Percentiles rank a stretch among this genome's conserved stretches.
These are phyloP conservation scores for Aspergillus awamori DNA, from an alignment of 2,329 filamentous ascomycete genomes.

Conservation along the genomic window DNA sequence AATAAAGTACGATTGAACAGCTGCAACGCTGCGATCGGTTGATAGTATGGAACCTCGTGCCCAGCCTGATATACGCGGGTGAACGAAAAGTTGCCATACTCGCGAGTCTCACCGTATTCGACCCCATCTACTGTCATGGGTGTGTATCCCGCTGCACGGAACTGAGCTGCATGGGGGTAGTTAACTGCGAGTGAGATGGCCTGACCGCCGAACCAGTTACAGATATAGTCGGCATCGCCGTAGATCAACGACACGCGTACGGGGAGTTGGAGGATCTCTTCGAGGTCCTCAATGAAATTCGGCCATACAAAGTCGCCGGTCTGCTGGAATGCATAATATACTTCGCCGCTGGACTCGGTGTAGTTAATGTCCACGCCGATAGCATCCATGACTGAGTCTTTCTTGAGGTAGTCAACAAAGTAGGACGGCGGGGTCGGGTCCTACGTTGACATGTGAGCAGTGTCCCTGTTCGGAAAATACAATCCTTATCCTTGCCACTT, in stretches of 20 bases:
- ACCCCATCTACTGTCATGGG: constrained; percentile 69
- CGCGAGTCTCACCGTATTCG: constrained; percentile 70
- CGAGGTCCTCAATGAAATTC: constrained; percentile 62
- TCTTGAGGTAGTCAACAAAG: constrained; percentile 68
- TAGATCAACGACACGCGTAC: constrained; percentile 74
- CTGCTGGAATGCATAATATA: constrained; percentile 54
- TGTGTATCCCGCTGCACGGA: constrained; percentile 70
- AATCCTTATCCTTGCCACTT: constrained; percentile 13
- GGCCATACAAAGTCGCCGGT: constrained; percentile 66
- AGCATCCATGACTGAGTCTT: constrained; percentile 57
- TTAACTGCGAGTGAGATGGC: constrained; percentile 67
- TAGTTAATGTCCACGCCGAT: constrained; percentile 67
- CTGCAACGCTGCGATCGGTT: constrained; percentile 62
- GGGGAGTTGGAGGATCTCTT: constrained; percentile 61
- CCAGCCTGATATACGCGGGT: constrained; percentile 68
- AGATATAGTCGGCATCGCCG: constrained; percentile 61
- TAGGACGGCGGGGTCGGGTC: constrained; percentile 67
- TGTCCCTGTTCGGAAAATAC: not conserved
- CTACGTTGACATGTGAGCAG: constrained; percentile 32
- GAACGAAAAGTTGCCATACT: constrained; percentile 75
- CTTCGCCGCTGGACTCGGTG: constrained; percentile 47
- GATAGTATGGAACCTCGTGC: constrained; percentile 61
- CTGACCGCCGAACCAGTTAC: constrained; percentile 71
- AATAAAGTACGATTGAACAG: constrained; percentile 64
- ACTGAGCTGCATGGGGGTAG: constrained; percentile 56